Percentiles rank a stretch among this genome's conserved stretches.
Evolutionary conservation across 1,139 yeast genomes (phyloP).

Genomic region (Magnusiomyces suaveolens): DNA sequence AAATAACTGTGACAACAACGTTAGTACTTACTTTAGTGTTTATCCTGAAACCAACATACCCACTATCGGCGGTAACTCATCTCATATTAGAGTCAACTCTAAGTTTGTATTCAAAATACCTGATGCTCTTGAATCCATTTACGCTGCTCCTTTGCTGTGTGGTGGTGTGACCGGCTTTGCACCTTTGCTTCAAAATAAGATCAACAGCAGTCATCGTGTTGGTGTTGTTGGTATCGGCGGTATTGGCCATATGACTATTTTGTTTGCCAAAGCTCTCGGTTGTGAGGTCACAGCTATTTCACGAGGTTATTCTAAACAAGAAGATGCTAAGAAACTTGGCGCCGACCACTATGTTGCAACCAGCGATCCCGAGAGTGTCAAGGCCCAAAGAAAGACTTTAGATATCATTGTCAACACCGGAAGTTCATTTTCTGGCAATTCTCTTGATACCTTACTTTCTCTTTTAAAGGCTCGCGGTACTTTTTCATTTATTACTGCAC

Average conservation of each 20-base stretch:
- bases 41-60: conserved; percentile 21
- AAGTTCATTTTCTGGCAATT: not conserved
- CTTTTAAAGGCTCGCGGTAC: not conserved
- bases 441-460: not conserved
- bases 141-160: conserved; percentile 58
- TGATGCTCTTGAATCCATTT: conserved; percentile 37
- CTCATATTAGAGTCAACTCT: conserved; percentile 46
- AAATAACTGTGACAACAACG: conserved; percentile 40
- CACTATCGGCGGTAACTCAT: conserved; percentile 54
- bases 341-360: conserved; percentile 40
- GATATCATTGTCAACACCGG: conserved; percentile 44
- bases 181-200: conserved; percentile 45
- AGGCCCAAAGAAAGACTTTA: conserved; percentile 33
- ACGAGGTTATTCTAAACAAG: conserved; percentile 37
- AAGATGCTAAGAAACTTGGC: conserved; percentile 39
- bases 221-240: conserved; percentile 51
- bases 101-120: conserved; percentile 50
- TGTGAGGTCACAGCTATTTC: conserved; percentile 44
- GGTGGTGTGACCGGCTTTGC: conserved; percentile 57
- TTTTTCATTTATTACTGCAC: not conserved
- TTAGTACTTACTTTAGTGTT: conserved; percentile 36
- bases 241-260: conserved; percentile 47
- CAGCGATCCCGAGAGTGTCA: conserved; percentile 17
- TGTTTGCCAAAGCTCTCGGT: conserved; percentile 45
- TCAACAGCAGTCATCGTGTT: conserved; percentile 40